These are phyloP conservation scores for Cercophora newfieldiana DNA, from an alignment of 495 filamentous ascomycete species.

Conservation along the genomic window DNA sequence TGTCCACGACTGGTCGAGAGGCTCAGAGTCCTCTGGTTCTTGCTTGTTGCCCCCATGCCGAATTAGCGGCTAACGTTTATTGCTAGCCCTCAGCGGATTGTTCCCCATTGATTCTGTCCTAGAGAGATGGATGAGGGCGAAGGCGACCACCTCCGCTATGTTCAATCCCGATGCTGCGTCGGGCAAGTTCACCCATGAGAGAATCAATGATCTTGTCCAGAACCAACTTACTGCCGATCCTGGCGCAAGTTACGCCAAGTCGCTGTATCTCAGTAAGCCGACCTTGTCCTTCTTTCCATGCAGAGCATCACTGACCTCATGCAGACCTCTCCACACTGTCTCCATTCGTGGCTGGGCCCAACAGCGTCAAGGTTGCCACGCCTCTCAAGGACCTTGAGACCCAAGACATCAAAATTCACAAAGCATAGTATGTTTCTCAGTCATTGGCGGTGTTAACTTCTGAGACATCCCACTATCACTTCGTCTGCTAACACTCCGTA, in stretches of 20 bases:
- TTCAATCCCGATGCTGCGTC: slow-evolving; percentile 37
- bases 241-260: slow-evolving; percentile 80
- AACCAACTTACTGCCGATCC: slow-evolving; percentile 70
- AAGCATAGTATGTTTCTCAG: slow-evolving; percentile 58
- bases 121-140: slow-evolving; percentile 71
- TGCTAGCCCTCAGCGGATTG: slow-evolving; percentile 60
- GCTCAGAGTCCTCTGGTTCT: no score
- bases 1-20: background rate
- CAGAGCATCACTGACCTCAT: background rate
- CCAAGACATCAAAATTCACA: slow-evolving; percentile 73
- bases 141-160: slow-evolving; percentile 68
- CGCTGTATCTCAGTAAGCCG: slow-evolving; percentile 57
- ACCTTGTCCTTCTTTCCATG: background rate
- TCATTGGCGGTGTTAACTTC: background rate
- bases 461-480: background rate
- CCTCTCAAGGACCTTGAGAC: slow-evolving; percentile 73
- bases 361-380: slow-evolving; percentile 85
- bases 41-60: no score
- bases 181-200: slow-evolving; percentile 60
- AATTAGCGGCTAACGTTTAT: background rate
- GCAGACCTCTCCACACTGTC: slow-evolving; percentile 74
- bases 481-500: background rate
- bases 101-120: slow-evolving; percentile 83
- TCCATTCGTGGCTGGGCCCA: slow-evolving; percentile 86
- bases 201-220: slow-evolving; percentile 69